Evolutionary conservation across 768 basidiomycete species (phyloP).

Genomic region (Dacryopinax primogenitus): DNA sequence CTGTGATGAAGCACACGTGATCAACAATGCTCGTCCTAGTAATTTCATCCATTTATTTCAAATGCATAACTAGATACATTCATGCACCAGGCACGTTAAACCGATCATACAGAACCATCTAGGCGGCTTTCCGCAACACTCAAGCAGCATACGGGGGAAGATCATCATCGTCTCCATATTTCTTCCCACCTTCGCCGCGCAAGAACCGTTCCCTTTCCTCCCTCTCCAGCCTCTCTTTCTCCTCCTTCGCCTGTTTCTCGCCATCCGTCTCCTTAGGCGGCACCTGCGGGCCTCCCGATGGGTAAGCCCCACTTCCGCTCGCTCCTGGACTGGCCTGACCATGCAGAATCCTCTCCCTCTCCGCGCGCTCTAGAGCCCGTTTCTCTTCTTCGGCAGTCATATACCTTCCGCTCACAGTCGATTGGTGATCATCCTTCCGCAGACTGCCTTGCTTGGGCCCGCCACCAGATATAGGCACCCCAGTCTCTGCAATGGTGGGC

Average conservation of each 20-base stretch:
- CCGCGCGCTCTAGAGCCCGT: background rate
- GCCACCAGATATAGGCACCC: constrained; percentile 53
- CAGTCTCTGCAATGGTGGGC: constrained; percentile 65
- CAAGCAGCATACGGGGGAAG: background rate
- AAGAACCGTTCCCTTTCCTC: constrained; percentile 48
- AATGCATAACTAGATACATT: too few relatives aligned
- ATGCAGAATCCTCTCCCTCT: background rate
- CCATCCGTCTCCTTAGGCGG: constrained; percentile 9
- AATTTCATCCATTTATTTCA: too few relatives aligned
- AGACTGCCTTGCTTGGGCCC: constrained; percentile 20
- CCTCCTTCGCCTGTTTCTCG: constrained; percentile 47
- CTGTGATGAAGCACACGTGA: too few relatives aligned
- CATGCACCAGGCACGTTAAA: too few relatives aligned
- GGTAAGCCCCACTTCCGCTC: background rate
- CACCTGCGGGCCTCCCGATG: background rate
- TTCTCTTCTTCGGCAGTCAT: background rate
- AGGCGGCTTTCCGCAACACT: too few relatives aligned
- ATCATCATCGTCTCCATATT: background rate
- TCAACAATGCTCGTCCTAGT: too few relatives aligned
- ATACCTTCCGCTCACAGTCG: background rate
- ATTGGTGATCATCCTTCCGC: background rate
- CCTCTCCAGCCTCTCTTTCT: constrained; percentile 55
- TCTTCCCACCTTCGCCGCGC: constrained; percentile 14
- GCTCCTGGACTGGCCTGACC: background rate
- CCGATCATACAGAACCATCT: too few relatives aligned